Conservation (phyloP, 768 basidiomycete species). For the Russula compacta region DNA sequence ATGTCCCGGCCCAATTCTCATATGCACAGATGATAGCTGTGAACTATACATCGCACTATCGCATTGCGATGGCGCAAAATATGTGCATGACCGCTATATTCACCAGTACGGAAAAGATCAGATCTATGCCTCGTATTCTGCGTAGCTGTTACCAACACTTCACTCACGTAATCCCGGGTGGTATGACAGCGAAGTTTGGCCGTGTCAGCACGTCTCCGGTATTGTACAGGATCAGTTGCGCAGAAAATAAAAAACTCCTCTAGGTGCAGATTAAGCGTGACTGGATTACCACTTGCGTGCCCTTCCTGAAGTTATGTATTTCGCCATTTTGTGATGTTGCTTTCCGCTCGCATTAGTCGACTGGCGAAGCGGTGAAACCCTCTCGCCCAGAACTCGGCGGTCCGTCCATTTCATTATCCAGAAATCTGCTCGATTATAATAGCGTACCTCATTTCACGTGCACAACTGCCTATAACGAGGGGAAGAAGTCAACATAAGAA, state of each 20-base stretch:
- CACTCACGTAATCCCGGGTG: constrained; percentile 26
- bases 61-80: constrained; percentile 45
- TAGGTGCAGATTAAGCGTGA: no score
- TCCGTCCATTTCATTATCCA: no score
- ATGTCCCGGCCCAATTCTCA: constrained; percentile 64
- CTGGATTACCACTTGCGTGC: no score
- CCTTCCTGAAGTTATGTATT: no score
- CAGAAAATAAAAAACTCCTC: no score
- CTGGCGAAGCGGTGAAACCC: background rate
- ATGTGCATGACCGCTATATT: constrained; percentile 49
- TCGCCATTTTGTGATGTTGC: no score
- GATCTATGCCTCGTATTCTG: no score
- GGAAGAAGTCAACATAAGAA: no score
- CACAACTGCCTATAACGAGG: no score
- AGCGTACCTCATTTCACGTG: no score
- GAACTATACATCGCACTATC: constrained; percentile 59
- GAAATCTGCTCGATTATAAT: no score
- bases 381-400: no score
- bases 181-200: constrained; percentile 21
- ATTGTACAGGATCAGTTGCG: background rate
- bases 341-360: background rate
- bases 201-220: background rate
- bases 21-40: constrained; percentile 73
- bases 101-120: constrained; percentile 48
- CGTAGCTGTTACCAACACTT: background rate